Percentiles rank a stretch among this genome's conserved stretches.
Conservation (phyloP, 1,139 yeast species). For the Candida tunisiensis region DNA sequence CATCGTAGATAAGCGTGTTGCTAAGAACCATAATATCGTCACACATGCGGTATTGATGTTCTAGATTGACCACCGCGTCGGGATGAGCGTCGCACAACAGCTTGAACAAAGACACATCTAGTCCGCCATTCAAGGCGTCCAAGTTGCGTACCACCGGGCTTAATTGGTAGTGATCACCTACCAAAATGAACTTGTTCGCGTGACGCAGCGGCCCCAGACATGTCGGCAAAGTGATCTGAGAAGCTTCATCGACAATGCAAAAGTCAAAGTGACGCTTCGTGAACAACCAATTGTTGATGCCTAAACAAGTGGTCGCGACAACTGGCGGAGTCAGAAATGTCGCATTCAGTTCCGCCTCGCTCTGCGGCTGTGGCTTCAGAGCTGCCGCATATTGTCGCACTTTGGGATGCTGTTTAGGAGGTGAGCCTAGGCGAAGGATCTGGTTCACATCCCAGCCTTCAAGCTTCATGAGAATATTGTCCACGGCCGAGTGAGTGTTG, state of each 20-base stretch:
- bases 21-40: slow-evolving; percentile 73
- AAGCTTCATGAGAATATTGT: slow-evolving; percentile 67
- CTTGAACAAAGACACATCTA: slow-evolving; percentile 67
- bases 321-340: slow-evolving; percentile 47
- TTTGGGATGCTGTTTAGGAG: slow-evolving; percentile 41
- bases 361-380: slow-evolving; percentile 3
- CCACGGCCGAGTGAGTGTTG: slow-evolving; percentile 93
- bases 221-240: slow-evolving; percentile 83
- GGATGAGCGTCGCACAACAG: slow-evolving; percentile 59
- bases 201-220: slow-evolving; percentile 75
- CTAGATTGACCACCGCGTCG: slow-evolving; percentile 49
- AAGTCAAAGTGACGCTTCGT: slow-evolving; percentile 57
- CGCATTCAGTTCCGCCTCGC: slow-evolving; percentile 19
- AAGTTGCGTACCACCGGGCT: slow-evolving; percentile 59
- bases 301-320: slow-evolving; percentile 82
- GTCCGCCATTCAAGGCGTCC: slow-evolving; percentile 34
- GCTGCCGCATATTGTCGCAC: slow-evolving; percentile 36
- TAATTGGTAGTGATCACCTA: slow-evolving; percentile 88
- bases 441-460: no score
- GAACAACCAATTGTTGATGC: slow-evolving; percentile 40
- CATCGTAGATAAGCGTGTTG: slow-evolving; percentile 62
- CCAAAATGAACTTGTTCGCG: slow-evolving; percentile 67
- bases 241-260: slow-evolving; percentile 92
- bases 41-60: slow-evolving; percentile 88
- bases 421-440: slow-evolving; percentile 23